These are phyloP conservation scores for Fusarium robinianum DNA, from an alignment of 2,329 filamentous ascomycete genomes.

Conservation along the genomic window DNA sequence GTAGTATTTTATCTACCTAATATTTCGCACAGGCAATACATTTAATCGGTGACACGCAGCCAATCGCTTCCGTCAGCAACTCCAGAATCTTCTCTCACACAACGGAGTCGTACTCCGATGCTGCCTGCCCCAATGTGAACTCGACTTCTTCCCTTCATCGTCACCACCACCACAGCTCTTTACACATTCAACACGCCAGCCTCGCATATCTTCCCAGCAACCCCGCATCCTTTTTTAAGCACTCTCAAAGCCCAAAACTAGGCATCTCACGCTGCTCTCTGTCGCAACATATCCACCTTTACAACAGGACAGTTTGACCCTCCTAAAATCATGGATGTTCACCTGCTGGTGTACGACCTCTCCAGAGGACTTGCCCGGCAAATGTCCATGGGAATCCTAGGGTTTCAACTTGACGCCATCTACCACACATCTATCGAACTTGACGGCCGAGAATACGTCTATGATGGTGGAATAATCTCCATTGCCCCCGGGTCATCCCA, in stretches of 20 bases:
- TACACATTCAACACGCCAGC: not conserved
- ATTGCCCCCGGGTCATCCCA: conserved; percentile 83
- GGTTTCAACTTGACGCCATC: conserved; percentile 79
- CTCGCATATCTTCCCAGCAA: not conserved
- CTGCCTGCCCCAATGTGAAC: conserved; percentile 24
- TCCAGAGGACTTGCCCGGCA: conserved; percentile 64
- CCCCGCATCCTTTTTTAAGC: conserved; percentile 2
- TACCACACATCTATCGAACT: conserved; percentile 94
- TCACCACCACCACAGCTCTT: not conserved
- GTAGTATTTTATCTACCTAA: no score
- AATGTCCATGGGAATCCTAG: conserved; percentile 57
- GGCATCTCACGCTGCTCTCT: no score
- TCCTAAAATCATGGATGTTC: conserved; percentile 85
- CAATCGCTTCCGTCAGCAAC: conserved; percentile 11
- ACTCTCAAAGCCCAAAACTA: no score
- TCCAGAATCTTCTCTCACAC: conserved; percentile 33
- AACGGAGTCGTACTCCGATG: conserved; percentile 30
- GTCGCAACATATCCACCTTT: no score
- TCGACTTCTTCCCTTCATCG: not conserved
- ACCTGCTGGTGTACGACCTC: conserved; percentile 79
- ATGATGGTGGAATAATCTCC: conserved; percentile 83
- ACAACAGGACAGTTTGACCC: no score
- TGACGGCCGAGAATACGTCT: conserved; percentile 84
- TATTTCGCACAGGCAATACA: no score
- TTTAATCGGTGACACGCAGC: conserved; percentile 1